Evolutionary conservation across 2,329 filamentous ascomycete species (phyloP).

Genomic region (Talaromyces marneffei): DNA sequence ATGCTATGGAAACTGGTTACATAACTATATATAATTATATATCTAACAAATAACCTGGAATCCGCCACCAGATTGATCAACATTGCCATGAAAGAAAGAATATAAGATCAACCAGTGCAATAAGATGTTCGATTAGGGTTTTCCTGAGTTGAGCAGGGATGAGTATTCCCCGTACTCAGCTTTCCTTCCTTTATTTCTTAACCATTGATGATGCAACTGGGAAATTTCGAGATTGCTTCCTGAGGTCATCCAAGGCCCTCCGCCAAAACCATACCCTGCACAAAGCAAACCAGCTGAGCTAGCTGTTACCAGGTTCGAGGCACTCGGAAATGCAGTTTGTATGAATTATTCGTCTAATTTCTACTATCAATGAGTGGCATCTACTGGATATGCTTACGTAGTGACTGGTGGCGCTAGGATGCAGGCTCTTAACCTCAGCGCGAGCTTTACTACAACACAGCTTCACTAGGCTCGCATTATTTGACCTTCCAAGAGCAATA

Average conservation of each 20-base stretch:
- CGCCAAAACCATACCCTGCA: conserved; percentile 22
- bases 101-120: neutral
- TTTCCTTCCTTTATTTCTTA: neutral
- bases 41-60: too few species aligned
- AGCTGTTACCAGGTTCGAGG: conserved; percentile 25
- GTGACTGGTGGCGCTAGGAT: conserved; percentile 64
- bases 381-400: conserved; percentile 17
- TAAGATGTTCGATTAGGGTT: neutral
- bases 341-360: conserved; percentile 8
- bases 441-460: conserved; percentile 65
- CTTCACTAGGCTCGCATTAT: conserved; percentile 52
- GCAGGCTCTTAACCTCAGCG: conserved; percentile 53
- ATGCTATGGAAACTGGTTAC: too few species aligned
- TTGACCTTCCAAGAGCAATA: conserved; percentile 51
- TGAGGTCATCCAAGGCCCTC: conserved; percentile 27
- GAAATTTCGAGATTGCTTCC: conserved; percentile 16
- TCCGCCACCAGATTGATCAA: too few species aligned
- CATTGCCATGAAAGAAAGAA: neutral
- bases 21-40: too few species aligned
- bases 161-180: neutral
- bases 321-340: conserved; percentile 28
- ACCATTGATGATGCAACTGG: conserved; percentile 18
- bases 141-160: neutral
- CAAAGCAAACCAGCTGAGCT: conserved; percentile 21
- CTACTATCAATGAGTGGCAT: neutral